phyloP scores from a whole-genome alignment of 257 asterid genomes.

The Solanum bukasovii region DNA sequence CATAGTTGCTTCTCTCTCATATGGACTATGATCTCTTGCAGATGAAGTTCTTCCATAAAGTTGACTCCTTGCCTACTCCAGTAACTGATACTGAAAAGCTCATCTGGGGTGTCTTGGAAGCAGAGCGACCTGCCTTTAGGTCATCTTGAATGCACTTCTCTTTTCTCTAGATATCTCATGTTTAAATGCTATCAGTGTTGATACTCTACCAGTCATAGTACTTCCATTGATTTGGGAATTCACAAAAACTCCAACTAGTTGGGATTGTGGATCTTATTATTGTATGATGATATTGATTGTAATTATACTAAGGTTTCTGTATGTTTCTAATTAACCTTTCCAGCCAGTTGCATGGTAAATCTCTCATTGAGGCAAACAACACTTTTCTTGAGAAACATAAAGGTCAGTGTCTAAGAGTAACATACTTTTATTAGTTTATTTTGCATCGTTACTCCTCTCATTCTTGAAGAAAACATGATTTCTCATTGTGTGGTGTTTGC shows the following conservation, averaged over 20 bases:
- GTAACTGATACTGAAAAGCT: slow-evolving; percentile 66
- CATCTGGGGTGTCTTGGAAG: slow-evolving; percentile 76
- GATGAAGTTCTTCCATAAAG: slow-evolving; percentile 74
- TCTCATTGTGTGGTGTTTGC: slow-evolving; percentile 12
- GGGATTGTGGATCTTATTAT: background rate
- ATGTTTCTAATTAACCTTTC: slow-evolving; percentile 7
- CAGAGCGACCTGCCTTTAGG: slow-evolving; percentile 73
- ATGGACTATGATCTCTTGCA: slow-evolving; percentile 17
- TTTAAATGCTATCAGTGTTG: background rate
- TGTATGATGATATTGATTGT: background rate
- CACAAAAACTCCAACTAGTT: too few species aligned
- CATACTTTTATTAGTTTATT: background rate
- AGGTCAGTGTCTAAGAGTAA: slow-evolving; percentile 29
- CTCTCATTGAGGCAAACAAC: slow-evolving; percentile 70
- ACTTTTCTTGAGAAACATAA: slow-evolving; percentile 60
- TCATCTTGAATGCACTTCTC: slow-evolving; percentile 11
- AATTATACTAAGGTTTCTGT: background rate
- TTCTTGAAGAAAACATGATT: background rate
- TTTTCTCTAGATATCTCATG: background rate
- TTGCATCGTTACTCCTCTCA: background rate
- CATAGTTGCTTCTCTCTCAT: background rate
- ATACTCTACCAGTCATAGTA: background rate
- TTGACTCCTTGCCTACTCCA: slow-evolving; percentile 63
- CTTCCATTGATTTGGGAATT: background rate
- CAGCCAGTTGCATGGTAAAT: slow-evolving; percentile 74